Percentiles rank a stretch among this genome's conserved stretches.
These are phyloP conservation scores for Trichoderma aggressivum DNA, from an alignment of 2,329 filamentous ascomycete genomes.

Conservation along the genomic window DNA sequence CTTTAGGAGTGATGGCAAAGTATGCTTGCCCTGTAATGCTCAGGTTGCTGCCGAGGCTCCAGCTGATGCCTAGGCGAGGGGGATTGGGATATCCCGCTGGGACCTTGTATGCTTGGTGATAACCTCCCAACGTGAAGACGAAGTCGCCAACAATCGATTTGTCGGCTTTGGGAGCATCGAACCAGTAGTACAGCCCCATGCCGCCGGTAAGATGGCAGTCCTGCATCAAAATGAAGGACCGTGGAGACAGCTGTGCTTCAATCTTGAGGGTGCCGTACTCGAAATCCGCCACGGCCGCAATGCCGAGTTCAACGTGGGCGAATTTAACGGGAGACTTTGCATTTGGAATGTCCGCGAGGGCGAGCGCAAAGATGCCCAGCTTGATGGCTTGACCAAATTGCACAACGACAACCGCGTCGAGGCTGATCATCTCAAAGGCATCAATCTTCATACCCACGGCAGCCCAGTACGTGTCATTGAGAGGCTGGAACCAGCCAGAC, in stretches of 20 bases:
- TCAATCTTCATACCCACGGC: not conserved
- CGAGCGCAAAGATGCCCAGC: not conserved
- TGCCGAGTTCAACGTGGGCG: not conserved
- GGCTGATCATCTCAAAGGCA: not conserved
- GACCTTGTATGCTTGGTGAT: not conserved
- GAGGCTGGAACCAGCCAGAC: not conserved
- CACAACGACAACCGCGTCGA: not conserved
- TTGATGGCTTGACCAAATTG: not conserved
- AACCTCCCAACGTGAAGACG: not conserved
- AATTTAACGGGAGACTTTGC: not conserved
- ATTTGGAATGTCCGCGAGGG: not conserved
- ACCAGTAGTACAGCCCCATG: not conserved
- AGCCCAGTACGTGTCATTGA: not conserved
- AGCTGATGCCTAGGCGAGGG: not conserved
- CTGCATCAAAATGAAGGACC: not conserved
- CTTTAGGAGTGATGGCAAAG: not conserved
- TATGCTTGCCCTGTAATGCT: not conserved
- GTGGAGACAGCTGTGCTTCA: not conserved
- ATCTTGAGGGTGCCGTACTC: not conserved
- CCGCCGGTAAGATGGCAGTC: not conserved
- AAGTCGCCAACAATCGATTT: not conserved
- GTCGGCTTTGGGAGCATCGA: not conserved
- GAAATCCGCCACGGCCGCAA: not conserved
- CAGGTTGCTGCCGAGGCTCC: not conserved
- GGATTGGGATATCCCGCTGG: not conserved